Base-by-base conservation (phyloP, 495 filamentous ascomycete genomes). In the Cudoniella acicularis region DNA sequence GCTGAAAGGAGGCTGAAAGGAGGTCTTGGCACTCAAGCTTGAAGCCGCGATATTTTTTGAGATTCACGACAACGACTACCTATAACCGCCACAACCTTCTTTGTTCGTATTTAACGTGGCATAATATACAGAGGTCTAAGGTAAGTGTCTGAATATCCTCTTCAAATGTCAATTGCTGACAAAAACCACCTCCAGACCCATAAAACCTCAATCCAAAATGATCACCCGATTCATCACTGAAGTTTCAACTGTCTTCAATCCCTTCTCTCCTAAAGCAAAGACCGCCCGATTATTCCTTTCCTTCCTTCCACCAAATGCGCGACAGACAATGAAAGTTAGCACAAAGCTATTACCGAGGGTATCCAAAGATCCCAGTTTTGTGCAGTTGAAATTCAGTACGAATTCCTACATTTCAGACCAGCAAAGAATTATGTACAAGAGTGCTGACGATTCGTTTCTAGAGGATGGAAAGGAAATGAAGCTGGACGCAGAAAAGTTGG, bases 201-300 rank as follows among this genome's bases (percentile, higher is more conserved):
- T 9, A 21, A n/a, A 46, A 16, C 18, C 43, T n/a, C 43, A 46
- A 46, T 46, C n/a, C 70, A 83, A 70, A 58, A 98, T 98, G 94
- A 86, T 96, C 46, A 95, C 90, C 49, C 79, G 82, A 65, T 91
- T 87, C 78, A 87, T 98, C 75, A 88, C 91, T 67, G 80, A 88
- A 66, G 86, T 98, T 60, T 80, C 82, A 57, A 86, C 90, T 63
- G 82, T 79, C 67, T 97, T 96, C 87, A 96, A 96, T 74, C 95
- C 95, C 20, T 99, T 98, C 83, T 83, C 81, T 3, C 77, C 81
- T 13, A 75, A 79, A 65, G 79, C 87, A 36, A 90, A 90, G 65
- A 87, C 91, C 26, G 91, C 90, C 27, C 85, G 95, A 11, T 74
- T 92, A 47, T 91, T 99, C 70, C 87, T 98, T 62, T 85, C 89